phyloP scores from a whole-genome alignment of 352 stramenopile genomes.

The Phytophthora agathidicida region DNA sequence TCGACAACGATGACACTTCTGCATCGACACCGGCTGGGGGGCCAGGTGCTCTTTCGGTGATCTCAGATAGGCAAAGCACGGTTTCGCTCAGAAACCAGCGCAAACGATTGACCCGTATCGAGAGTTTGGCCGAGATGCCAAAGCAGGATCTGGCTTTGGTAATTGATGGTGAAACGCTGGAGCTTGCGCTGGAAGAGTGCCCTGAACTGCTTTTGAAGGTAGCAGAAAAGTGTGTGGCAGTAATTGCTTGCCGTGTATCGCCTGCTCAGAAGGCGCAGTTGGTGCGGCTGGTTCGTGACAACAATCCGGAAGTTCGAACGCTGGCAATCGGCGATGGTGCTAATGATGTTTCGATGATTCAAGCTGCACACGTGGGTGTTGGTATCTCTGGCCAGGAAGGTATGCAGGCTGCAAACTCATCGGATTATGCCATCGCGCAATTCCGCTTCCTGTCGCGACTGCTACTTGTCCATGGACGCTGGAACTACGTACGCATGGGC shows the following conservation, averaged over 20 bases:
- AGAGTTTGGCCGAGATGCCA: conserved; percentile 61
- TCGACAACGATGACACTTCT: conserved; percentile 32
- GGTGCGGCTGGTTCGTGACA: conserved; percentile 92
- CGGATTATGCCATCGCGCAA: conserved; percentile 95
- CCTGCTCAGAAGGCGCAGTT: conserved; percentile 94
- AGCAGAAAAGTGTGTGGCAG: conserved; percentile 84
- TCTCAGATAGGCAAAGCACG: conserved; percentile 17
- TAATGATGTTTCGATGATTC: conserved; percentile 98
- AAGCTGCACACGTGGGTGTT: conserved; percentile 92
- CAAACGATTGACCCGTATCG: conserved; percentile 63
- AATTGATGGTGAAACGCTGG: conserved; percentile 85
- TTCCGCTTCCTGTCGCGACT: conserved; percentile 93
- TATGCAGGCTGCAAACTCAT: conserved; percentile 94
- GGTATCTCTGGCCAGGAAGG: conserved; percentile 94
- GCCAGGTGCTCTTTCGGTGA: not conserved
- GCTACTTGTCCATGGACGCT: conserved; percentile 93
- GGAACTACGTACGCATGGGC: conserved; percentile 94
- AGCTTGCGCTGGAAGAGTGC: conserved; percentile 77
- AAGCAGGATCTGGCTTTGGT: conserved; percentile 64
- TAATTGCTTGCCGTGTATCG: conserved; percentile 94
- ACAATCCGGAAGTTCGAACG: conserved; percentile 82
- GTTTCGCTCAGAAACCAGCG: conserved; percentile 18
- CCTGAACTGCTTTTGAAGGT: conserved; percentile 76
- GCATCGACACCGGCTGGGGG: conserved; percentile 18
- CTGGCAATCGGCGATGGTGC: conserved; percentile 95